Conservation (phyloP, 2,329 filamentous ascomycete species). For the Ophiostoma fasciatum region DNA sequence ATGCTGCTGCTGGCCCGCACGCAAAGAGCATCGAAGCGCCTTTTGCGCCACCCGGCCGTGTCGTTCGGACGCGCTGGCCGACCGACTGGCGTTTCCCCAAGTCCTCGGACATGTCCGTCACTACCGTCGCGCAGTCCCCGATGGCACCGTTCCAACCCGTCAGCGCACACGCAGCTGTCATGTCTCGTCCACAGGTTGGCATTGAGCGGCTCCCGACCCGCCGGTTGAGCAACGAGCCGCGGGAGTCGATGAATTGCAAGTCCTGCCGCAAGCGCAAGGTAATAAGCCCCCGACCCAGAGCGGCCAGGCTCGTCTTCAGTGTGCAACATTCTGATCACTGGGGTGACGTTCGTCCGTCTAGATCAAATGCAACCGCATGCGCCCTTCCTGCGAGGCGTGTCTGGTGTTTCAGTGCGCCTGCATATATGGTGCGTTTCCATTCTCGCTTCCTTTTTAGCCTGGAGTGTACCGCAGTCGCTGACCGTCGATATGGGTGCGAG, state of each 20-base stretch:
- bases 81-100: no score
- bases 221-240: constrained; percentile 57
- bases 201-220: constrained; percentile 65
- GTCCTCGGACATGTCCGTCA: constrained; percentile 23
- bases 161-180: constrained; percentile 33
- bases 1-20: no score
- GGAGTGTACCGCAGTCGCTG: no score
- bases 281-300: no score
- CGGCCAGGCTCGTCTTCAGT: no score
- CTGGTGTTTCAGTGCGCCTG: constrained; percentile 80
- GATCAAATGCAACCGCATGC: constrained; percentile 85
- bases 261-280: constrained; percentile 88
- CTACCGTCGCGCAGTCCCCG: constrained; percentile 26
- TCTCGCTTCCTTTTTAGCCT: background rate
- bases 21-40: no score
- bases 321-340: no score
- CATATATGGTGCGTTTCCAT: constrained; percentile 55
- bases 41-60: no score
- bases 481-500: no score
- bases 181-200: constrained; percentile 64
- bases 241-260: constrained; percentile 92
- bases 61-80: no score
- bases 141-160: constrained; percentile 21
- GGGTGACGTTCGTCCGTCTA: constrained; percentile 26
- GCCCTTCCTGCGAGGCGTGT: constrained; percentile 76